Percentiles rank a stretch among this genome's conserved stretches.
Conservation (phyloP, 352 stramenopile genomes). For the Lagenidium giganteum region DNA sequence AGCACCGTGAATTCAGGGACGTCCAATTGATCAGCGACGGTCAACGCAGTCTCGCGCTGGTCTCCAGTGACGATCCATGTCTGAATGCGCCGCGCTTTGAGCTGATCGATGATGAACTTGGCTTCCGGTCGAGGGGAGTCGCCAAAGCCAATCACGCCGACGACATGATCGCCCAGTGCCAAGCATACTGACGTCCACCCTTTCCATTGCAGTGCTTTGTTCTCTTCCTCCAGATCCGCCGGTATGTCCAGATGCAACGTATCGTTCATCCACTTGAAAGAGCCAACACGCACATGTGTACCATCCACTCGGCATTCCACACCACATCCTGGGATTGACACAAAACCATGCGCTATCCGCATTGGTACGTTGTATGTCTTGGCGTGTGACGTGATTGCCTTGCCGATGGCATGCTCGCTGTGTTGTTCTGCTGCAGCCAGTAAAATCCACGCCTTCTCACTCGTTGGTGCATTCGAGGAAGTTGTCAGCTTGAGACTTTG, state of each 20-base stretch:
- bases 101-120: constrained; percentile 39
- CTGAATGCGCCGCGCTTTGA: constrained; percentile 51
- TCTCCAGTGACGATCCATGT: constrained; percentile 79
- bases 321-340: constrained; percentile 52
- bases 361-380: constrained; percentile 18
- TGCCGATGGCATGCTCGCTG: constrained; percentile 67
- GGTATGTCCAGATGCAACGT: constrained; percentile 39
- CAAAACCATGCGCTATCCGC: constrained; percentile 27
- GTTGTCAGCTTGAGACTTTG: not conserved
- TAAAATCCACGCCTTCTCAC: constrained; percentile 33
- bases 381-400: constrained; percentile 42
- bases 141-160: constrained; percentile 42
- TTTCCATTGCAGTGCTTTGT: constrained; percentile 37
- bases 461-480: constrained; percentile 1
- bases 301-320: constrained; percentile 36
- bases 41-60: constrained; percentile 48
- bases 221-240: constrained; percentile 31
- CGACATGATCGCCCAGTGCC: constrained; percentile 47
- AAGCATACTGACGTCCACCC: constrained; percentile 58
- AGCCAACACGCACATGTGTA: constrained; percentile 38
- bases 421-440: constrained; percentile 43
- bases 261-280: constrained; percentile 63
- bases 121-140: constrained; percentile 51
- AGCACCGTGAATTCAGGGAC: constrained; percentile 54
- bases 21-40: constrained; percentile 38